Base-by-base conservation (phyloP, 768 basidiomycete genomes). In the Naganishia vishniacii region DNA sequence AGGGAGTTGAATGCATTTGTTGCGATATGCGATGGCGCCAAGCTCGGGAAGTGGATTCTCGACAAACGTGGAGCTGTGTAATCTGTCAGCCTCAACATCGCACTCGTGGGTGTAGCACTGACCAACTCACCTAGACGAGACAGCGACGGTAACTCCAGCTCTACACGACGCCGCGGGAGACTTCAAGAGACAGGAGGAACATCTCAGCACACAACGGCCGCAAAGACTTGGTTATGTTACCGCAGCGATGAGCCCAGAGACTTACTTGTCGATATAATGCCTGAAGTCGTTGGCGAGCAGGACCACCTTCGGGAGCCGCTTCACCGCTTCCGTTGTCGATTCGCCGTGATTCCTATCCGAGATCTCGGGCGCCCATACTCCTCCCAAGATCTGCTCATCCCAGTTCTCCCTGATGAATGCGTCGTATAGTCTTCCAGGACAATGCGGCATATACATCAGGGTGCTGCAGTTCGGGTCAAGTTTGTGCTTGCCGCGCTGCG, bases 271-370 rank as follows among this genome's bases (percentile, higher is more conserved):
- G 37, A 56, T 41, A 40, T 56, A 56, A 11, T 34, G 34, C 20
- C 53, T 32, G 53, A 56, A 56, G 26, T 56, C 53, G 34, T 56
- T 56, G 4, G 53, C 53, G 13, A 56, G 37, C 37, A 56, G 31
- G 11, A 56, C 53, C 23, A 56, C 37, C 42, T 44, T 31, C 53
- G n/a, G n/a, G n/a, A n/a, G n/a, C 31, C 20, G 32, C 53, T 40
- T 16, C 4, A 26, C 3, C 28, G 20, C n/a, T 56, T 37, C 16
- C 32, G 2, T 3, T 25, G 5, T 23, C 32, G 18, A 41, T 34
- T 15, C 13, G 13, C 13, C 6, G 32, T 23, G 26, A 37, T 12
- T 20, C 29, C 51, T n/a, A n/a, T n/a, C n/a, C n/a, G n/a, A n/a
- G n/a, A n/a, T n/a, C n/a, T n/a, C n/a, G n/a, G n/a, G n/a, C n/a